Conservation (phyloP, 192 early-diverging fungal genomes). For the Rhizoclosmatium globosum region DNA sequence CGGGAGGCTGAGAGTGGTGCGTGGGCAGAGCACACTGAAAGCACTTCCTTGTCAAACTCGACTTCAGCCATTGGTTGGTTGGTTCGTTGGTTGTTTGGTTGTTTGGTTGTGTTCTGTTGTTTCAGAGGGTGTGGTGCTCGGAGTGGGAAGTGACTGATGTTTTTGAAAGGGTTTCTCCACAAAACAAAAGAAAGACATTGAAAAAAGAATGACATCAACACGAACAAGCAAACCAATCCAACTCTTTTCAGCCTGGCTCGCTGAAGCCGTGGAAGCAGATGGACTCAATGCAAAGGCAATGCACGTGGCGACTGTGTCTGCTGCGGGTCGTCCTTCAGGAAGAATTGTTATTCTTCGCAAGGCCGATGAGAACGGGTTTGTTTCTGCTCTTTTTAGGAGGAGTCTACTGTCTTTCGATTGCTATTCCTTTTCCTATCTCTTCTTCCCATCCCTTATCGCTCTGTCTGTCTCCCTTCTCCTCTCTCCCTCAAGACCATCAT, state of each 20-base stretch:
- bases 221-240: background rate
- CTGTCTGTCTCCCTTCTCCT: background rate
- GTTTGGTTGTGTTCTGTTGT: too few species aligned
- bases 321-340: background rate
- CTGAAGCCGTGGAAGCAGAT: background rate
- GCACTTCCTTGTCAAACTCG: constrained; percentile 63
- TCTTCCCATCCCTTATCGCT: background rate
- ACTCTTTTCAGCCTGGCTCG: background rate
- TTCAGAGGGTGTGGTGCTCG: too few species aligned
- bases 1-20: constrained; percentile 60
- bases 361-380: background rate
- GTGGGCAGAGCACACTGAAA: constrained; percentile 52
- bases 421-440: background rate
- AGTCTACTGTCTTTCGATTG: background rate
- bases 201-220: constrained; percentile 11
- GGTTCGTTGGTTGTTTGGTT: background rate
- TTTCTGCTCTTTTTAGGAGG: background rate
- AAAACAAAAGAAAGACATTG: background rate
- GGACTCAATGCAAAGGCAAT: background rate
- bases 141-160: too few species aligned
- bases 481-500: background rate
- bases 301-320: background rate
- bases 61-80: constrained; percentile 12
- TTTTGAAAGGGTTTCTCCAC: background rate
- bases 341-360: background rate